Conservation (phyloP, 768 basidiomycete genomes). For the Nidularia pulvinata region DNA sequence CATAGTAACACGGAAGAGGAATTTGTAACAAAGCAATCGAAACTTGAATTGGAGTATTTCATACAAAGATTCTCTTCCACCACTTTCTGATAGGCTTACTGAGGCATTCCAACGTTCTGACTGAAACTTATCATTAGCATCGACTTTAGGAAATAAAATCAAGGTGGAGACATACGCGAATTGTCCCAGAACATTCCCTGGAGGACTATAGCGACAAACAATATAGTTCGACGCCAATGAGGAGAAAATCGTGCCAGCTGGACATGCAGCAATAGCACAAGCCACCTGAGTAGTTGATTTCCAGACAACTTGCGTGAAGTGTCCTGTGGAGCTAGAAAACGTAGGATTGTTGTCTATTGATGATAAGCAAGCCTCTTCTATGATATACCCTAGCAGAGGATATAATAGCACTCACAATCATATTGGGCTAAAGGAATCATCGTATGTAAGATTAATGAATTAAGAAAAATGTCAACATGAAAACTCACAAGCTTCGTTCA, state of each 20-base stretch:
- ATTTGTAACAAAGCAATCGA: too few relatives aligned
- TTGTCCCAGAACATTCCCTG: constrained; percentile 19
- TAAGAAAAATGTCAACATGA: not conserved
- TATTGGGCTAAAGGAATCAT: constrained; percentile 14
- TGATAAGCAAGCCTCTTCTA: too few relatives aligned
- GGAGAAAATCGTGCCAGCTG: constrained; percentile 18
- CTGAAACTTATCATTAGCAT: not conserved
- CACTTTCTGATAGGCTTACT: too few relatives aligned
- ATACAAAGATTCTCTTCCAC: too few relatives aligned
- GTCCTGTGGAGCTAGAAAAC: constrained; percentile 20
- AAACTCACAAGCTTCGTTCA: constrained; percentile 22
- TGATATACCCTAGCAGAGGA: not conserved
- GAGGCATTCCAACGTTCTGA: constrained; percentile 1
- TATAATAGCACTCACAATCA: constrained; percentile 10
- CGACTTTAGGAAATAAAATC: not conserved
- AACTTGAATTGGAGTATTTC: too few relatives aligned
- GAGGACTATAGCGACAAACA: constrained; percentile 23
- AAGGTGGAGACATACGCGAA: constrained; percentile 14
- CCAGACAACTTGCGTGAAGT: constrained; percentile 48
- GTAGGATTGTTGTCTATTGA: constrained; percentile 21
- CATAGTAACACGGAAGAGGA: too few relatives aligned
- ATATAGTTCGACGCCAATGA: constrained; percentile 15
- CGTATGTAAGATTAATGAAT: too few relatives aligned
- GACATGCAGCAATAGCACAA: constrained; percentile 41
- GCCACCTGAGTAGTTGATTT: constrained; percentile 48